Conservation (phyloP, 441 rosid species). For the Daphne laureola region DNA sequence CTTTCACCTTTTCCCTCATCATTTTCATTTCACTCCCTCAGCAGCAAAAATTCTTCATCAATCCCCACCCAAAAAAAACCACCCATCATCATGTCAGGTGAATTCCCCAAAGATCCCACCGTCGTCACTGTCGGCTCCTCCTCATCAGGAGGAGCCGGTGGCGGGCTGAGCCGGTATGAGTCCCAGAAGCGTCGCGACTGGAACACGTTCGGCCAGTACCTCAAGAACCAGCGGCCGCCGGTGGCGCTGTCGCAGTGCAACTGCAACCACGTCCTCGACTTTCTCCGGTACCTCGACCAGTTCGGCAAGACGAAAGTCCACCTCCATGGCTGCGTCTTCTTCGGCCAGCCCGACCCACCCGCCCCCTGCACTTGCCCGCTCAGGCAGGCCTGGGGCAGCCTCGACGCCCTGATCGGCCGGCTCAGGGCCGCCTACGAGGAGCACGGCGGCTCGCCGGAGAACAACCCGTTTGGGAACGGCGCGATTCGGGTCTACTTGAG, state of each 20-base stretch:
- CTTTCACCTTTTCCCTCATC: slow-evolving; percentile 11
- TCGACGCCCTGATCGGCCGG: slow-evolving; percentile 58
- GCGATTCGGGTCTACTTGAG: slow-evolving; percentile 41
- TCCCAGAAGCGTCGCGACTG: slow-evolving; percentile 56
- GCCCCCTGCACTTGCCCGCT: slow-evolving; percentile 57
- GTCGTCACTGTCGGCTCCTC: slow-evolving; percentile 31
- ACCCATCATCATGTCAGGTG: slow-evolving; percentile 33
- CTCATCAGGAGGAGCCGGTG: slow-evolving; percentile 18
- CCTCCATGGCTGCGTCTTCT: slow-evolving; percentile 42
- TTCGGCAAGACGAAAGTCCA: slow-evolving; percentile 64
- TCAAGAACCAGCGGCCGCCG: slow-evolving; percentile 44
- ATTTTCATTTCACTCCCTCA: neutral
- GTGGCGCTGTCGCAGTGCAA: slow-evolving; percentile 28
- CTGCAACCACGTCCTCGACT: slow-evolving; percentile 42
- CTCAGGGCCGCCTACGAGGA: slow-evolving; percentile 56
- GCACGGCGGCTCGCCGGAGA: slow-evolving; percentile 40
- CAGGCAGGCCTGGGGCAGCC: slow-evolving; percentile 63
- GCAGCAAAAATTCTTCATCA: neutral
- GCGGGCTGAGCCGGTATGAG: slow-evolving; percentile 48
- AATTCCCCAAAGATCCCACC: slow-evolving; percentile 24
- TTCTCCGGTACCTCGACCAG: slow-evolving; percentile 48
- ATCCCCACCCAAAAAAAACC: slow-evolving; percentile 17
- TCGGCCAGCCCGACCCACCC: slow-evolving; percentile 55
- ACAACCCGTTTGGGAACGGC: slow-evolving; percentile 49
- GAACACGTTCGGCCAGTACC: slow-evolving; percentile 57